A percentile compares a stretch with the other conserved stretches of the same genome.
Evolutionary conservation across 352 stramenopile species (phyloP).

Genomic region (Albugo candida): DNA sequence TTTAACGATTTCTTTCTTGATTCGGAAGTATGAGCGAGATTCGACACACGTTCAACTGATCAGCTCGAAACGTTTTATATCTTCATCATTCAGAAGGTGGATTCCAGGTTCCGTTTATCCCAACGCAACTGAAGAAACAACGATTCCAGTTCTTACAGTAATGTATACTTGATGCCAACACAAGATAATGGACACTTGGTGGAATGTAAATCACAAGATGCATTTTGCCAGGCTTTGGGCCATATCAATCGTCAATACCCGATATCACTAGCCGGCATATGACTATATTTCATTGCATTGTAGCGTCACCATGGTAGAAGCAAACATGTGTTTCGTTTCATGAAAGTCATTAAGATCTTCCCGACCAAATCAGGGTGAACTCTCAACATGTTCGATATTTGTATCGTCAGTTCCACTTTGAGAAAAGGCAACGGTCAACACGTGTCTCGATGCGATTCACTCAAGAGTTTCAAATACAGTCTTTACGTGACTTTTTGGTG

Average conservation of each 20-base stretch:
- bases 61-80: conserved; percentile 2
- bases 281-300: conserved; percentile 1
- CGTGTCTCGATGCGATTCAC: too few relatives aligned
- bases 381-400: too few relatives aligned
- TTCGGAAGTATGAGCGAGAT: conserved; percentile 4
- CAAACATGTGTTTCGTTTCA: conserved; percentile 3
- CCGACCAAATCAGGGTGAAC: too few relatives aligned
- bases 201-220: not conserved
- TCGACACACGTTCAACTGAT: conserved; percentile 3
- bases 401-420: too few relatives aligned
- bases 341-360: conserved; percentile 1
- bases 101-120: conserved; percentile 1
- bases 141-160: conserved; percentile 1
- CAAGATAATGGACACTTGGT: conserved; percentile 1
- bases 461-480: too few relatives aligned
- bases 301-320: not conserved
- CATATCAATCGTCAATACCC: not conserved
- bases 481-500: too few relatives aligned
- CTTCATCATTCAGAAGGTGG: conserved; percentile 2
- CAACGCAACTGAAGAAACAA: conserved; percentile 5
- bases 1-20: conserved; percentile 6
- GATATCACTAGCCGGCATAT: conserved; percentile 3
- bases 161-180: not conserved
- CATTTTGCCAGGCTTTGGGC: conserved; percentile 1
- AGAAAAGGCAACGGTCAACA: too few relatives aligned